phyloP scores from a whole-genome alignment of 2,329 filamentous ascomycete species.

The Fusarium sp. region DNA sequence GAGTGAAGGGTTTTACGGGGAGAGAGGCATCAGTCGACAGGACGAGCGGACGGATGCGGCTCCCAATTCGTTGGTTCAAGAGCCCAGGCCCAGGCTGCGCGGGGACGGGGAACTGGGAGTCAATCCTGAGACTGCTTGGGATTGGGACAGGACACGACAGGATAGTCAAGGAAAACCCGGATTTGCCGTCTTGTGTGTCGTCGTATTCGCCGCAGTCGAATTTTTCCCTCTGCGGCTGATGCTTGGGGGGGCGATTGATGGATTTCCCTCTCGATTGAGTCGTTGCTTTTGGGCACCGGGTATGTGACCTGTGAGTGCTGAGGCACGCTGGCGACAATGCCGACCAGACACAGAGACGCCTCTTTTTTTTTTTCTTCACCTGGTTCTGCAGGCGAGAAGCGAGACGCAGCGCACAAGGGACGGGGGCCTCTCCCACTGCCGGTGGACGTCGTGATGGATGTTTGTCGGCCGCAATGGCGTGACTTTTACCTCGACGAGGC shows the following conservation, averaged over 20 bases:
- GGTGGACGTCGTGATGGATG: slow-evolving; percentile 44
- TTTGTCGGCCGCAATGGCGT: slow-evolving; percentile 44
- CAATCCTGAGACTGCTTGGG: slow-evolving; percentile 32
- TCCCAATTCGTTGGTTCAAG: slow-evolving; percentile 42
- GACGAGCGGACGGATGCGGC: slow-evolving; percentile 41
- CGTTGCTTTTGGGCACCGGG: slow-evolving; percentile 16
- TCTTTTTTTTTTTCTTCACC: slow-evolving; percentile 5
- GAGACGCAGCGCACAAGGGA: slow-evolving; percentile 19
- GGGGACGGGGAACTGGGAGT: slow-evolving; percentile 37
- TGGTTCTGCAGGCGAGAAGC: slow-evolving; percentile 29
- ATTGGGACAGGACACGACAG: slow-evolving; percentile 17
- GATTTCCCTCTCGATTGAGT: slow-evolving; percentile 20
- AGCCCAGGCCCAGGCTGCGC: slow-evolving; percentile 30
- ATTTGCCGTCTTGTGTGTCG: slow-evolving; percentile 26
- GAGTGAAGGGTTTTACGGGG: slow-evolving; percentile 42
- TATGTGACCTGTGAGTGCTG: slow-evolving; percentile 24
- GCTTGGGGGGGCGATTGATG: slow-evolving; percentile 22
- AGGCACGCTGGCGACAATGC: slow-evolving; percentile 20
- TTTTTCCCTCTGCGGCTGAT: slow-evolving; percentile 11
- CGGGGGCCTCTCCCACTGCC: slow-evolving; percentile 34
- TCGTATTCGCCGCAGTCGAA: slow-evolving; percentile 36
- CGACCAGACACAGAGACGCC: slow-evolving; percentile 3
- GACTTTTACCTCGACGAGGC: slow-evolving; percentile 43
- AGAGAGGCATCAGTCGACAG: slow-evolving; percentile 42
- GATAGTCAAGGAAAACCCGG: slow-evolving; percentile 14